These are phyloP conservation scores for Botrytis tulipae DNA, from an alignment of 2,329 filamentous ascomycete species.

Conservation along the genomic window DNA sequence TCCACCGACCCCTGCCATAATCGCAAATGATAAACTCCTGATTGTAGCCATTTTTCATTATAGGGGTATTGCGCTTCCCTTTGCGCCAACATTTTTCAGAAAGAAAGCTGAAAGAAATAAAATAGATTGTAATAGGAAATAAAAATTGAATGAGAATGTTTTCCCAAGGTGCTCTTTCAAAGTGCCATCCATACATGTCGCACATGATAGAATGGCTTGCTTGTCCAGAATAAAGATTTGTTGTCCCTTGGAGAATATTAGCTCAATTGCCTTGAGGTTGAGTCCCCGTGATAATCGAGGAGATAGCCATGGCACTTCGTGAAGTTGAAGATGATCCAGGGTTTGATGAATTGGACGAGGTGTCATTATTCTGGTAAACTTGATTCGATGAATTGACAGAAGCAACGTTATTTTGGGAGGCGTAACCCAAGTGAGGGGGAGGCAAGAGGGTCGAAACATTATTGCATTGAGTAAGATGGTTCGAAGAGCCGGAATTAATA, in stretches of 20 bases:
- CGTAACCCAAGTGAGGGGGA: not conserved
- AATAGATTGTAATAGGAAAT: not conserved
- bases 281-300: slow-evolving; percentile 11
- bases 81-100: slow-evolving; percentile 8
- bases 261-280: not conserved
- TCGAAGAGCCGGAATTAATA: not conserved
- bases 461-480: not conserved
- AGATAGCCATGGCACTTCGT: slow-evolving; percentile 18
- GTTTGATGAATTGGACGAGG: not conserved
- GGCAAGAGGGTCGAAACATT: not conserved
- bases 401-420: not conserved
- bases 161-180: too few species aligned
- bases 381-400: not conserved
- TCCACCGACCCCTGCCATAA: not conserved
- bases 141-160: not conserved
- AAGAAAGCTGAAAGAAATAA: not conserved
- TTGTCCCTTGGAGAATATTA: not conserved
- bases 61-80: slow-evolving; percentile 13
- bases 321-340: slow-evolving; percentile 5
- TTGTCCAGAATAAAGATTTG: not conserved
- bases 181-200: not conserved
- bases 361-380: not conserved
- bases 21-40: slow-evolving; percentile 11
- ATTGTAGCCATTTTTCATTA: not conserved
- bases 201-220: not conserved